Conservation (phyloP, 2,329 filamentous ascomycete species). For the Arachnomyces sp. region DNA sequence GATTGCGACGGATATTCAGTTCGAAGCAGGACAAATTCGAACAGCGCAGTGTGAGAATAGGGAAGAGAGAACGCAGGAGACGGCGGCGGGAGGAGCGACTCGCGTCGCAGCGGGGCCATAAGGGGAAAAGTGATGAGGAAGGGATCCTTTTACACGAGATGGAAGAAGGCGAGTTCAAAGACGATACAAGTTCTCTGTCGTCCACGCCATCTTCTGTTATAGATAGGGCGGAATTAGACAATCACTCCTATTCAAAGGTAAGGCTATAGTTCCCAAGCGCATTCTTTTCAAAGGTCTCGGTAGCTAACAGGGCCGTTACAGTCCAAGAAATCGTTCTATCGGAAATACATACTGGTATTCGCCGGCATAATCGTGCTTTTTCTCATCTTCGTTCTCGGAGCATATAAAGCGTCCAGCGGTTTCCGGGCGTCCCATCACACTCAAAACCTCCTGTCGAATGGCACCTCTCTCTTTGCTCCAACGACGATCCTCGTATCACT, state of each 20-base stretch:
- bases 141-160: slow-evolving; percentile 80
- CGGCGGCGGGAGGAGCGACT: slow-evolving; percentile 38
- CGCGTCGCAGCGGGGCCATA: slow-evolving; percentile 11
- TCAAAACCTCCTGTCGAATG: slow-evolving; percentile 54
- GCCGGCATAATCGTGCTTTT: slow-evolving; percentile 46
- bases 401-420: slow-evolving; percentile 47
- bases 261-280: slow-evolving; percentile 9
- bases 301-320: slow-evolving; percentile 8
- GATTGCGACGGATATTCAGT: slow-evolving; percentile 35
- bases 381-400: slow-evolving; percentile 47
- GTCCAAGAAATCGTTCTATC: slow-evolving; percentile 14
- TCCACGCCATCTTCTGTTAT: slow-evolving; percentile 53
- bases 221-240: slow-evolving; percentile 32
- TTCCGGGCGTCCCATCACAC: slow-evolving; percentile 22
- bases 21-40: slow-evolving; percentile 27
- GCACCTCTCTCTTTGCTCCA: slow-evolving; percentile 78
- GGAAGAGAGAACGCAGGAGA: slow-evolving; percentile 45
- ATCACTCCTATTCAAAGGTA: slow-evolving; percentile 24
- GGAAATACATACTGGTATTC: slow-evolving; percentile 33
- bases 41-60: slow-evolving; percentile 42
- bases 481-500: slow-evolving; percentile 91
- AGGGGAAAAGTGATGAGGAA: slow-evolving; percentile 40
- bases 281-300: slow-evolving; percentile 10
- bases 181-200: slow-evolving; percentile 57
- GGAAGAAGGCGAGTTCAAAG: slow-evolving; percentile 69